phyloP scores from a whole-genome alignment of 805 yeast genomes.

The Candida ipomoeae region DNA sequence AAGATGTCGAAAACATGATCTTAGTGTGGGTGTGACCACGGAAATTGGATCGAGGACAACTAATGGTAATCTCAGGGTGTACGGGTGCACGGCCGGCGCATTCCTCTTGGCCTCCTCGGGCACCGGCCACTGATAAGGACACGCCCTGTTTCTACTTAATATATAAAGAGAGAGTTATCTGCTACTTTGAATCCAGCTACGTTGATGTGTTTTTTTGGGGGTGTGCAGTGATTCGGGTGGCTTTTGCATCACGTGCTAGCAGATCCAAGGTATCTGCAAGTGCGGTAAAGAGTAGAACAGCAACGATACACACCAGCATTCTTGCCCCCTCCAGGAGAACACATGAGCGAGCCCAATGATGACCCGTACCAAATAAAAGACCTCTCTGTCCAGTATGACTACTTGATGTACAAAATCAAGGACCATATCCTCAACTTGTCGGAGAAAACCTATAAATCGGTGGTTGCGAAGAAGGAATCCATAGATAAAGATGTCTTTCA shows the following conservation, averaged over 20 bases:
- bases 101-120: not conserved
- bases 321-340: not conserved
- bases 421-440: slow-evolving; percentile 50
- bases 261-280: not conserved
- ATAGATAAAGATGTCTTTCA: slow-evolving; percentile 20
- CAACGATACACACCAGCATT: not conserved
- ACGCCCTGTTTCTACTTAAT: not conserved
- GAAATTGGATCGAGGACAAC: slow-evolving; percentile 1
- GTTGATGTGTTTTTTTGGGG: not conserved
- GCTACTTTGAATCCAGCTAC: not conserved
- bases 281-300: not conserved
- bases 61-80: slow-evolving; percentile 4
- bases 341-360: slow-evolving; percentile 18
- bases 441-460: slow-evolving; percentile 32
- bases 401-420: slow-evolving; percentile 56
- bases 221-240: not conserved
- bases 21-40: not conserved
- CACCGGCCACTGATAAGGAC: not conserved
- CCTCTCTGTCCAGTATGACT: slow-evolving; percentile 60
- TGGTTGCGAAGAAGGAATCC: slow-evolving; percentile 28
- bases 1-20: slow-evolving; percentile 13
- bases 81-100: slow-evolving; percentile 4
- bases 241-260: not conserved
- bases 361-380: slow-evolving; percentile 64
- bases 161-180: not conserved